Conservation (phyloP, 192 early-diverging fungal genomes). For the Linnemannia exigua region DNA sequence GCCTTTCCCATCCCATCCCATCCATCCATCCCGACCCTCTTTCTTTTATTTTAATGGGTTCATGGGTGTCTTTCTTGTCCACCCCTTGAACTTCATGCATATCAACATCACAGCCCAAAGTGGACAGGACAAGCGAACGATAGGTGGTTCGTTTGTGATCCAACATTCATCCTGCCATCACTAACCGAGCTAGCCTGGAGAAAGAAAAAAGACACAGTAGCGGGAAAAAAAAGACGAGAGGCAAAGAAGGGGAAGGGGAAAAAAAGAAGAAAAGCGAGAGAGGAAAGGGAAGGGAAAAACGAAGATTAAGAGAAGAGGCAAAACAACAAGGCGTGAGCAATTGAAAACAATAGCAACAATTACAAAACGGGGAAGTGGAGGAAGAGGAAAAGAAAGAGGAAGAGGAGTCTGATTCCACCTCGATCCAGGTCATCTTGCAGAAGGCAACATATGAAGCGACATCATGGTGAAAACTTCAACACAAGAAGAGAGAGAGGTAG, state of each 20-base stretch:
- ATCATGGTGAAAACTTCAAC: no score
- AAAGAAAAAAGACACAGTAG: not conserved
- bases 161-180: not conserved
- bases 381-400: not conserved
- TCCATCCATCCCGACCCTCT: not conserved
- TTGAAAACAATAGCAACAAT: not conserved
- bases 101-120: not conserved
- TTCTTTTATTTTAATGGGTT: not conserved
- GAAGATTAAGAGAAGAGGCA: not conserved
- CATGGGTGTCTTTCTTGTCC: not conserved
- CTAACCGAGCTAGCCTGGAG: not conserved
- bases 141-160: not conserved
- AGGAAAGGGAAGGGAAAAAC: not conserved
- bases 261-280: not conserved
- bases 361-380: not conserved
- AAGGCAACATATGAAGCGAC: no score
- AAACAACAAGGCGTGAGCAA: not conserved
- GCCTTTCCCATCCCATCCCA: conserved; percentile 8
- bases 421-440: not conserved
- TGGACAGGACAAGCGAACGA: not conserved
- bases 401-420: conserved; percentile 9
- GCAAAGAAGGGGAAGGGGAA: not conserved
- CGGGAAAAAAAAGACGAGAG: not conserved
- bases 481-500: not conserved
- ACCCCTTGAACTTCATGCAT: not conserved